Percentiles rank a stretch among this genome's conserved stretches.
phyloP scores from a whole-genome alignment of 2,329 filamentous ascomycete genomes.

The Tolypocladium amazonense region DNA sequence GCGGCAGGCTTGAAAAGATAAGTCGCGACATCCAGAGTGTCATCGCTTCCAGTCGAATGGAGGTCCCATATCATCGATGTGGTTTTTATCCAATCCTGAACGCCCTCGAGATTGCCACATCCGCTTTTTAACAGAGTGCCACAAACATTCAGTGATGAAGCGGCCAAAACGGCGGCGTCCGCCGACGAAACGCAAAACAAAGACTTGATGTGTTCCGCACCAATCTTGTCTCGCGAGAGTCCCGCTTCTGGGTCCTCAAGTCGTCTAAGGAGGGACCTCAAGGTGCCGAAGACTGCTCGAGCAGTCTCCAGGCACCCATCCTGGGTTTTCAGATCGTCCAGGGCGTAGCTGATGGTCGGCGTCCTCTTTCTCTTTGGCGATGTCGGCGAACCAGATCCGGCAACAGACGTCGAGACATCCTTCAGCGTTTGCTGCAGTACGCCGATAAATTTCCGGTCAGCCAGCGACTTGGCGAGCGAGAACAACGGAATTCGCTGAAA shows the following conservation, averaged over 20 bases:
- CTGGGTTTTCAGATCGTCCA: conserved; percentile 27
- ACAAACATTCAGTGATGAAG: conserved; percentile 35
- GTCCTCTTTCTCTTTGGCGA: conserved; percentile 37
- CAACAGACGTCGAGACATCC: conserved; percentile 34
- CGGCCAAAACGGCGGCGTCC: conserved; percentile 35
- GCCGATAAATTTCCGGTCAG: conserved; percentile 55
- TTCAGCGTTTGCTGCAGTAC: conserved; percentile 57
- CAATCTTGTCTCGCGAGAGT: conserved; percentile 35
- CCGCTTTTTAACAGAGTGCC: conserved; percentile 22
- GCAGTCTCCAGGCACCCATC: conserved; percentile 34
- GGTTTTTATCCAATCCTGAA: conserved; percentile 36
- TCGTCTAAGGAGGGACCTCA: conserved; percentile 35
- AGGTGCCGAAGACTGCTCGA: conserved; percentile 34
- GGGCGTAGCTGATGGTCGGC: conserved; percentile 22
- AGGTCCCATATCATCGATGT: conserved; percentile 40
- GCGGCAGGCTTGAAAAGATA: conserved; percentile 30
- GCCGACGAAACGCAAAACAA: conserved; percentile 39
- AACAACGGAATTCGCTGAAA: conserved; percentile 57
- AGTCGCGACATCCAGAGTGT: conserved; percentile 36
- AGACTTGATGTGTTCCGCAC: conserved; percentile 47
- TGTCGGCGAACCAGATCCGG: conserved; percentile 13
- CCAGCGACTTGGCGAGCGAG: conserved; percentile 59
- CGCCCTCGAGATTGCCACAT: conserved; percentile 22
- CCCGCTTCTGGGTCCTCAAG: conserved; percentile 23
- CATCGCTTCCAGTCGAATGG: conserved; percentile 37